Percentiles rank a stretch among this genome's conserved stretches.
Evolutionary conservation across 331 rosid species (phyloP).

Genomic region (Phaseolus coccineus): DNA sequence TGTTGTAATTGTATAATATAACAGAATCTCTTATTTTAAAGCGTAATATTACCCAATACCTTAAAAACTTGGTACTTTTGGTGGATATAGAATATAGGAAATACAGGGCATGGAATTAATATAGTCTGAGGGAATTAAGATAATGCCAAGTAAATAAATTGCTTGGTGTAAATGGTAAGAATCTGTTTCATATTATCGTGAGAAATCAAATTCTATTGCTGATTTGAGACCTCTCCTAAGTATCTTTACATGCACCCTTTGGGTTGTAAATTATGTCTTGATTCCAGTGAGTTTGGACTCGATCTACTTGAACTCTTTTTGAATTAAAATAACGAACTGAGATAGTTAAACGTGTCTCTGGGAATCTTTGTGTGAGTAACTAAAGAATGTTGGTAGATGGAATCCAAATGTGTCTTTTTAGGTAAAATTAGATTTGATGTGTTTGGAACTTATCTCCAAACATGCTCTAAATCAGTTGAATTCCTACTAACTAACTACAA

Average conservation of each 20-base stretch:
- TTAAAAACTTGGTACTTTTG: constrained; percentile 20
- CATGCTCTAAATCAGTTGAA: background rate
- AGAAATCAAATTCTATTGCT: no score
- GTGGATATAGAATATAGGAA: background rate
- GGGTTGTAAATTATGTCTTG: no score
- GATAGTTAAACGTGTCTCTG: background rate
- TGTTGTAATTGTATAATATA: constrained; percentile 8
- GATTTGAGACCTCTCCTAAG: background rate
- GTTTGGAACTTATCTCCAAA: no score
- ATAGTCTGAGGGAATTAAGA: background rate
- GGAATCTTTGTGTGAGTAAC: no score
- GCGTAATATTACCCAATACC: background rate
- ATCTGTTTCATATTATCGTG: background rate
- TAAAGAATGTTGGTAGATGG: no score
- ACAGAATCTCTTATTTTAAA: background rate
- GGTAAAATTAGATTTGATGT: no score
- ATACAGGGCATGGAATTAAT: background rate
- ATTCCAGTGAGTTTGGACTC: background rate
- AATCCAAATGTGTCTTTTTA: no score
- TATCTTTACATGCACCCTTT: background rate
- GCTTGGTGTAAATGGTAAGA: background rate
- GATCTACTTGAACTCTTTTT: background rate
- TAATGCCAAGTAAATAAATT: background rate
- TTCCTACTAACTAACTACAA: background rate
- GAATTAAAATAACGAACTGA: background rate